These are phyloP conservation scores for Coemansia sp. DNA, from an alignment of 192 early-diverging fungal genomes.

Conservation along the genomic window DNA sequence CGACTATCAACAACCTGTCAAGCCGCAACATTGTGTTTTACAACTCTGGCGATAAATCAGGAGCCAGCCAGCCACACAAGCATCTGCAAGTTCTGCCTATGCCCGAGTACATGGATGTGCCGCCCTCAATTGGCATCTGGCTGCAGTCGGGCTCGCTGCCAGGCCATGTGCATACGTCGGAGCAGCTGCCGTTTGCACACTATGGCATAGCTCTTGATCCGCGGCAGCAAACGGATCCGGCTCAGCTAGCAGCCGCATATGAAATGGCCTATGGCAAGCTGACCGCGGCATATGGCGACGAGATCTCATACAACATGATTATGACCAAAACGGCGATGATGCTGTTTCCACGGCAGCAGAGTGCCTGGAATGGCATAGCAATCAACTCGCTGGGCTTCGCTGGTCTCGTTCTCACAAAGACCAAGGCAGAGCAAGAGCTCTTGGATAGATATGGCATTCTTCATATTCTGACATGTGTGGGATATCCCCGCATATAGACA, in stretches of 20 bases:
- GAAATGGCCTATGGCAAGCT: conserved; percentile 15
- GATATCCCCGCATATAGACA: conserved; percentile 11
- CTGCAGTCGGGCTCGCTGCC: conserved; percentile 9
- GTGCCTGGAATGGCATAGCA: conserved; percentile 43
- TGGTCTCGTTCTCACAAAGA: conserved; percentile 60
- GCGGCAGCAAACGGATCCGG: not conserved
- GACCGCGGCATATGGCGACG: conserved; percentile 7
- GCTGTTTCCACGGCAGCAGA: conserved; percentile 54
- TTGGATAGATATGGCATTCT: conserved; percentile 47
- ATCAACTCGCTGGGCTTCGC: conserved; percentile 69
- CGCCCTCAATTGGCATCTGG: conserved; percentile 28
- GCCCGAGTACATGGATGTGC: conserved; percentile 24
- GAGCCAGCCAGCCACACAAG: conserved; percentile 61
- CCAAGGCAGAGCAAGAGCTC: conserved; percentile 44
- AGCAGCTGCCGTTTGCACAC: conserved; percentile 39
- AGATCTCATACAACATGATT: conserved; percentile 60
- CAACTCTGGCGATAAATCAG: conserved; percentile 51
- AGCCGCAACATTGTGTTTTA: conserved; percentile 47
- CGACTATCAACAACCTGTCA: conserved; percentile 14
- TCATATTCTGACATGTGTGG: conserved; percentile 41
- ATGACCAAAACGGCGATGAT: conserved; percentile 56
- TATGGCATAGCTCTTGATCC: conserved; percentile 27
- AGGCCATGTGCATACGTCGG: conserved; percentile 13
- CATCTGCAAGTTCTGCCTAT: conserved; percentile 65
- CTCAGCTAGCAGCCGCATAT: conserved; percentile 13